These are phyloP conservation scores for Claviceps lovelessii DNA, from an alignment of 2,329 filamentous ascomycete genomes.

Conservation along the genomic window DNA sequence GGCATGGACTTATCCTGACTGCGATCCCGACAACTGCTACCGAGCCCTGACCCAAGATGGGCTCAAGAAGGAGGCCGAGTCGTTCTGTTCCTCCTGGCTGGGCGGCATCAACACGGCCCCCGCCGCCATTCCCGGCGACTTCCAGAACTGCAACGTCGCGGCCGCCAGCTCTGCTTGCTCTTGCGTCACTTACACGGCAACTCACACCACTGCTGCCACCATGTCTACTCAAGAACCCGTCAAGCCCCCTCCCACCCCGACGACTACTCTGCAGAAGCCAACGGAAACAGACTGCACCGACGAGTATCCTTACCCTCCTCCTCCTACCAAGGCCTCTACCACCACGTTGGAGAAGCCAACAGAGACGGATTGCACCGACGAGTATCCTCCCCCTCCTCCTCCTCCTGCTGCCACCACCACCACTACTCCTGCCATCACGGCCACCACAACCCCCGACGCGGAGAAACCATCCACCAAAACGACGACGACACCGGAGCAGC, in stretches of 20 bases:
- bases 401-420: neutral
- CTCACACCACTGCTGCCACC: slow-evolving; percentile 10
- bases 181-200: slow-evolving; percentile 23
- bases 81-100: slow-evolving; percentile 21
- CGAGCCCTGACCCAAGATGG: slow-evolving; percentile 20
- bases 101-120: slow-evolving; percentile 14
- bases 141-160: slow-evolving; percentile 15
- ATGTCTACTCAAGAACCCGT: slow-evolving; percentile 2
- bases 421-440: neutral
- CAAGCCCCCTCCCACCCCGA: neutral
- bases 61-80: slow-evolving; percentile 15
- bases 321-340: neutral
- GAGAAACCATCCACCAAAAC: neutral
- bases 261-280: slow-evolving; percentile 4
- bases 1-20: slow-evolving; percentile 16
- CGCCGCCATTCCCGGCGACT: slow-evolving; percentile 17
- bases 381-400: neutral
- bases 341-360: neutral
- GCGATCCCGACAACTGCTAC: slow-evolving; percentile 22
- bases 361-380: neutral
- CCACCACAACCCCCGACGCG: neutral
- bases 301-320: neutral
- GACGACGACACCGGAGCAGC: neutral
- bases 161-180: slow-evolving; percentile 22
- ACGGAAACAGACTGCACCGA: slow-evolving; percentile 6